Conservation (phyloP, 1,284 basidiomycete genomes). For the Erythrobasidium hasegawianum region DNA sequence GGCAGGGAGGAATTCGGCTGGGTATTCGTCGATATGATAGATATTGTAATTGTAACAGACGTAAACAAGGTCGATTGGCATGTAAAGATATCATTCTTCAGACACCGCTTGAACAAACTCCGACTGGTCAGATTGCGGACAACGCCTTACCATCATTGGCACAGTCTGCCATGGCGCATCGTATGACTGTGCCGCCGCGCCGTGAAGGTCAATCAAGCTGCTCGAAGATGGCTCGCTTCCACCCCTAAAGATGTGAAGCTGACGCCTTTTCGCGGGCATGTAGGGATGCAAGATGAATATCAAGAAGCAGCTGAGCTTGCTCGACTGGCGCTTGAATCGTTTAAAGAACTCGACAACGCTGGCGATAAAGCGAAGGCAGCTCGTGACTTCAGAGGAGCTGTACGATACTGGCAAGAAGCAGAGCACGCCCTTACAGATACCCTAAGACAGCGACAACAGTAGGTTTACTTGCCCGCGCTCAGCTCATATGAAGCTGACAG, state of each 20-base stretch:
- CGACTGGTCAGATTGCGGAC: background rate
- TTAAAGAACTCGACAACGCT: background rate
- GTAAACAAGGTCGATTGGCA: background rate
- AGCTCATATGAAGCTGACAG: too few species aligned
- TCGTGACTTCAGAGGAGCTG: background rate
- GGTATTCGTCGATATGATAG: constrained; percentile 25
- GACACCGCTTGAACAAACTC: background rate
- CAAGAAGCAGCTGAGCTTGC: background rate
- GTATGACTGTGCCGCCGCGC: background rate
- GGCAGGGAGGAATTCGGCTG: constrained; percentile 22
- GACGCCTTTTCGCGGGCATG: background rate
- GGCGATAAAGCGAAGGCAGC: background rate
- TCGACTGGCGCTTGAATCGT: background rate
- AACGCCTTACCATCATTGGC: background rate
- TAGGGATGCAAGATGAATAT: constrained; percentile 1
- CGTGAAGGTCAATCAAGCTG: background rate
- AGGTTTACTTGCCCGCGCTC: background rate
- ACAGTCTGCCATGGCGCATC: background rate
- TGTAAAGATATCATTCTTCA: background rate
- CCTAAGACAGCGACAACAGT: background rate
- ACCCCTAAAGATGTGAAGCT: too few species aligned
- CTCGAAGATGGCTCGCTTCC: too few species aligned
- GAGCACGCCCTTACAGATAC: constrained; percentile 1
- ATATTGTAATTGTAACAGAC: background rate
- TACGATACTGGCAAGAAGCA: background rate